Evolutionary conservation across 2,329 filamentous ascomycete genomes (phyloP).

Genomic region (Keithomyces neogunnii): DNA sequence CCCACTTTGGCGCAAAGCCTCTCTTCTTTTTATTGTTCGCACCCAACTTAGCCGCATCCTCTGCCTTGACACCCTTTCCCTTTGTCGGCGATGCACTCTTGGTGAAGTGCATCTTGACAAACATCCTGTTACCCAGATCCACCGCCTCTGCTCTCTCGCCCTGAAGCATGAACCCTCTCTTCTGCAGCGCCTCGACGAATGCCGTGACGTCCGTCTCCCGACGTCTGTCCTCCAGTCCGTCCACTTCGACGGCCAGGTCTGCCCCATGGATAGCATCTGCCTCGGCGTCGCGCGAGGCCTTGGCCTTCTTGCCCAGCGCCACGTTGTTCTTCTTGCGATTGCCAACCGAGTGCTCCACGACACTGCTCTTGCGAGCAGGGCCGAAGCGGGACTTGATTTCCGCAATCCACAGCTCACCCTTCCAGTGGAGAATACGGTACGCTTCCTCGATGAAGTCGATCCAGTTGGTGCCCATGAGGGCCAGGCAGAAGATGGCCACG

Average conservation of each 20-base stretch:
- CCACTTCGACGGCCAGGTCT: constrained; percentile 61
- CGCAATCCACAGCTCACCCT: constrained; percentile 92
- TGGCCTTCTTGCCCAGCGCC: constrained; percentile 33
- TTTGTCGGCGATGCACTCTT: constrained; percentile 69
- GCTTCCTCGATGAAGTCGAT: constrained; percentile 93
- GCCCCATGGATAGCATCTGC: constrained; percentile 41
- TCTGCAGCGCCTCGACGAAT: constrained; percentile 75
- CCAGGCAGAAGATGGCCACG: constrained; percentile 88
- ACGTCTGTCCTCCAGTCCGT: constrained; percentile 53
- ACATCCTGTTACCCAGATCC: constrained; percentile 93
- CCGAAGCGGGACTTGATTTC: constrained; percentile 91
- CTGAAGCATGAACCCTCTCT: constrained; percentile 78
- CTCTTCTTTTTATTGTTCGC: constrained; percentile 42
- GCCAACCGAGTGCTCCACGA: constrained; percentile 63
- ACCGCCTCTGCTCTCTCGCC: constrained; percentile 52
- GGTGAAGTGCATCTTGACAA: constrained; percentile 91
- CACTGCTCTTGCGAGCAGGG: constrained; percentile 29
- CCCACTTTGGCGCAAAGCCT: constrained; percentile 46
- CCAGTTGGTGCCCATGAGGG: constrained; percentile 99
- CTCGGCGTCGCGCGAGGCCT: constrained; percentile 30
- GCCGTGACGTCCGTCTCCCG: constrained; percentile 78
- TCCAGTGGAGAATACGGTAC: constrained; percentile 82
- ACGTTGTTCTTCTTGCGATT: constrained; percentile 47
- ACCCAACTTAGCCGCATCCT: constrained; percentile 31
- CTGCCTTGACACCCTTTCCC: constrained; percentile 59